Conservation (phyloP, 768 basidiomycete genomes). For the Phanerochaete carnosa region DNA sequence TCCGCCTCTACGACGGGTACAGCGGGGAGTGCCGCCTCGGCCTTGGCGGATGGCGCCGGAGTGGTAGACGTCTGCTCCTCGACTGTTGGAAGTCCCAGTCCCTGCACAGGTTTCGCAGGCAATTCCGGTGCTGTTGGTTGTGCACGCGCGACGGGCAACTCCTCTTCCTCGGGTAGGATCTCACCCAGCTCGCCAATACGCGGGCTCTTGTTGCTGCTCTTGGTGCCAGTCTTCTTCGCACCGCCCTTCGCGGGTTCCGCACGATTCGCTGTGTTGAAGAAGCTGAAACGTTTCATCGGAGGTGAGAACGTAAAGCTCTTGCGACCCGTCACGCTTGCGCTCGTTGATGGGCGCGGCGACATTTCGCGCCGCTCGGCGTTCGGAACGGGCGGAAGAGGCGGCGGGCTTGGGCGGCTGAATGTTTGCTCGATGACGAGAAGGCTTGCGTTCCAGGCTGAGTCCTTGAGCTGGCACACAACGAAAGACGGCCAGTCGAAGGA, state of each 20-base stretch:
- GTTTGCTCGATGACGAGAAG: conserved; percentile 64
- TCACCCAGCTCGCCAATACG: conserved; percentile 73
- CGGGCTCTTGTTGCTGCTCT: conserved; percentile 26
- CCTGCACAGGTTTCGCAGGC: conserved; percentile 26
- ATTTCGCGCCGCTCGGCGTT: conserved; percentile 18
- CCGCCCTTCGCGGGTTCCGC: conserved; percentile 13
- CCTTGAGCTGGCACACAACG: conserved; percentile 62
- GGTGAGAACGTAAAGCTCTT: conserved; percentile 42
- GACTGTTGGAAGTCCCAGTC: conserved; percentile 16
- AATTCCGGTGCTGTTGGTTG: conserved; percentile 23
- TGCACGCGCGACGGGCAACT: not conserved
- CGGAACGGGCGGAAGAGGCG: conserved; percentile 18
- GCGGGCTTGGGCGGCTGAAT: conserved; percentile 38
- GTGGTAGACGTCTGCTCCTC: conserved; percentile 9
- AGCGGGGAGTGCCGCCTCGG: conserved; percentile 11
- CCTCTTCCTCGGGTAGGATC: conserved; percentile 43
- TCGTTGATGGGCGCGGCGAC: conserved; percentile 27
- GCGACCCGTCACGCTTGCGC: conserved; percentile 20
- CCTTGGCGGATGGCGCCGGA: conserved; percentile 7
- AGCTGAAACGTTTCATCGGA: conserved; percentile 61
- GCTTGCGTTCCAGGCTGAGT: conserved; percentile 20
- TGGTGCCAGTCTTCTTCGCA: conserved; percentile 18
- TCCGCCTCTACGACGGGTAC: conserved; percentile 17
- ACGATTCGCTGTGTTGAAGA: conserved; percentile 39
- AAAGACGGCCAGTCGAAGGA: conserved; percentile 65